Percentiles rank a stretch among this genome's conserved stretches.
phyloP scores from a whole-genome alignment of 306 rosid species.

The Prunus armeniaca region DNA sequence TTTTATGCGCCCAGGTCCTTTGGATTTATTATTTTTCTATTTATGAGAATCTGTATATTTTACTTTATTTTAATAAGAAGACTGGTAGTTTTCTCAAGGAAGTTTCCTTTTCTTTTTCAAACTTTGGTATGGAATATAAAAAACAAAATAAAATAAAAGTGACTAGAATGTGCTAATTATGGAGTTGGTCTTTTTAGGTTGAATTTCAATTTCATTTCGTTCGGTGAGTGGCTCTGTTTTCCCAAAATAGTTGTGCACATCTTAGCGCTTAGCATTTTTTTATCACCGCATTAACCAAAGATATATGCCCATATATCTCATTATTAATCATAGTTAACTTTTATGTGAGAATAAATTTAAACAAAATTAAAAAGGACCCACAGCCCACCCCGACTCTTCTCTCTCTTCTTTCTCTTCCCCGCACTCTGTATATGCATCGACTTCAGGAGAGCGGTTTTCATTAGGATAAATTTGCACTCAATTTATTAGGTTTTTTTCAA shows the following conservation, averaged over 20 bases:
- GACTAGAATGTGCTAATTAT: neutral
- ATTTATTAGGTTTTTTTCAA: no score
- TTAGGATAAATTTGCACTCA: no score
- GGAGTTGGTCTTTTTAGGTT: neutral
- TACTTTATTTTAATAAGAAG: neutral
- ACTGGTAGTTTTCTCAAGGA: neutral
- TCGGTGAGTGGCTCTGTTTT: neutral
- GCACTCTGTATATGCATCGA: no score
- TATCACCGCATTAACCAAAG: no score
- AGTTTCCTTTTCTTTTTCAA: neutral
- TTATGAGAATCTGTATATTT: neutral
- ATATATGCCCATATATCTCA: no score
- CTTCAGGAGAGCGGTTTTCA: no score
- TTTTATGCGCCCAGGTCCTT: neutral
- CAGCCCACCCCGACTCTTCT: no score
- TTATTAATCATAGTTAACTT: no score
- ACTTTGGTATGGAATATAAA: neutral
- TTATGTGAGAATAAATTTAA: no score
- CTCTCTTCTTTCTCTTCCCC: no score
- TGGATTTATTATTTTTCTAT: neutral
- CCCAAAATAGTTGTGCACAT: neutral
- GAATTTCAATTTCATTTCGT: neutral
- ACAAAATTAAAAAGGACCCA: no score
- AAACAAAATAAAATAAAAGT: neutral
- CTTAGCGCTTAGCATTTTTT: neutral